phyloP scores from a whole-genome alignment of 2,329 filamentous ascomycete species.

The Neopestalotiopsis sp. region DNA sequence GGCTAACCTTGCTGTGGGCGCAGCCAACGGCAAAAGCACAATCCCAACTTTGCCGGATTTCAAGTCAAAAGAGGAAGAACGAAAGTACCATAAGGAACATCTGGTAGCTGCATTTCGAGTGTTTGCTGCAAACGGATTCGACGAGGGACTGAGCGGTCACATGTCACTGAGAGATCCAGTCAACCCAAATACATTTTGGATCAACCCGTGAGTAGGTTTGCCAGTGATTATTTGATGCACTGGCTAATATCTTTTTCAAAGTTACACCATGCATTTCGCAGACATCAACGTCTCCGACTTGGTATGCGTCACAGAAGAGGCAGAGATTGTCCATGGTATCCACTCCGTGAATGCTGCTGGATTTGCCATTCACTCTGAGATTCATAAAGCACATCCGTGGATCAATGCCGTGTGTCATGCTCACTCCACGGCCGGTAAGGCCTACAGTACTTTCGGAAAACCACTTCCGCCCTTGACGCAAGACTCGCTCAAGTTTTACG shows the following conservation, averaged over 20 bases:
- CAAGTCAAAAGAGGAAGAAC: constrained; percentile 16
- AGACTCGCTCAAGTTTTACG: constrained; percentile 60
- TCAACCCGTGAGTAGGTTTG: constrained; percentile 52
- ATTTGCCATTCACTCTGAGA: constrained; percentile 62
- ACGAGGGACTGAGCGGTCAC: constrained; percentile 66
- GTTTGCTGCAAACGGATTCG: constrained; percentile 62
- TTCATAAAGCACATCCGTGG: constrained; percentile 61
- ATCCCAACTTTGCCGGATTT: background rate
- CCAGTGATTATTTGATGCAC: background rate
- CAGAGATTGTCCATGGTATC: constrained; percentile 65
- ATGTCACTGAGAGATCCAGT: constrained; percentile 61
- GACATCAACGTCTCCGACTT: constrained; percentile 66
- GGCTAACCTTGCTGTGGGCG: background rate
- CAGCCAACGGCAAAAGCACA: background rate
- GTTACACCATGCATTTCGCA: constrained; percentile 64
- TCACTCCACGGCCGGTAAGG: constrained; percentile 60
- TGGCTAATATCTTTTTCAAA: background rate
- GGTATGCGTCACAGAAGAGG: constrained; percentile 65
- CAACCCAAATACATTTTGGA: constrained; percentile 65
- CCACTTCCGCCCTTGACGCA: constrained; percentile 58
- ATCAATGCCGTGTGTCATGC: constrained; percentile 63
- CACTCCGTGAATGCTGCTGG: constrained; percentile 63
- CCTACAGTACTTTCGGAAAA: constrained; percentile 59
- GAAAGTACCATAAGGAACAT: constrained; percentile 40
- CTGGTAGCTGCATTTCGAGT: constrained; percentile 64